Percentiles rank a stretch among this genome's conserved stretches.
These are phyloP conservation scores for Pleurotus sapidus DNA, from an alignment of 768 basidiomycete species.

Conservation along the genomic window DNA sequence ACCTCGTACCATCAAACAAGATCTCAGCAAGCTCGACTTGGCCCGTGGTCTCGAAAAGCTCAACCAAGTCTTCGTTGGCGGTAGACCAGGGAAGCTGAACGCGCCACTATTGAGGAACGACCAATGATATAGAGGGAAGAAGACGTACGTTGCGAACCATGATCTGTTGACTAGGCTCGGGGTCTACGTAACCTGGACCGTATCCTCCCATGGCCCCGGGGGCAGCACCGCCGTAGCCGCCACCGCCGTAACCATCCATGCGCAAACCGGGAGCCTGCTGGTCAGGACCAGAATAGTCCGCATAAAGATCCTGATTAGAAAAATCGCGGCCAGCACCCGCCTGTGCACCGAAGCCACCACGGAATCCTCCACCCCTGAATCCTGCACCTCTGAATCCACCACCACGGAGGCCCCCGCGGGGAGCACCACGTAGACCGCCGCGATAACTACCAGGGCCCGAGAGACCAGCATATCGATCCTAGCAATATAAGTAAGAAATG, in stretches of 20 bases:
- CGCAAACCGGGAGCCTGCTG: constrained; percentile 44
- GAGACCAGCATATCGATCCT: constrained; percentile 89
- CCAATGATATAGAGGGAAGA: neutral
- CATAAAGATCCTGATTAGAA: constrained; percentile 87
- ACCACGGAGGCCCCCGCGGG: constrained; percentile 41
- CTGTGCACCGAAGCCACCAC: constrained; percentile 49
- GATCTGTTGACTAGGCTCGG: constrained; percentile 94
- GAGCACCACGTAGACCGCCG: constrained; percentile 33
- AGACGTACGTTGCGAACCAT: constrained; percentile 94
- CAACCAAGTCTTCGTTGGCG: constrained; percentile 96
- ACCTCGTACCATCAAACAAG: constrained; percentile 86
- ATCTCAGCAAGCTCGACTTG: constrained; percentile 95
- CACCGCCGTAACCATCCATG: constrained; percentile 31
- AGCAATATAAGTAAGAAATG: neutral
- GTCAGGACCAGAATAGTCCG: constrained; percentile 90
- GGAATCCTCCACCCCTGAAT: constrained; percentile 47
- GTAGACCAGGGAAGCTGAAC: constrained; percentile 95
- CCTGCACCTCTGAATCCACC: constrained; percentile 56
- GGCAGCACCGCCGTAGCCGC: constrained; percentile 22
- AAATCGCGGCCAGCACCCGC: constrained; percentile 68
- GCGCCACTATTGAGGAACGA: constrained; percentile 1
- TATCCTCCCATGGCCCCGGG: constrained; percentile 30
- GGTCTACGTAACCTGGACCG: constrained; percentile 43
- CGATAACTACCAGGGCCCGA: constrained; percentile 61
- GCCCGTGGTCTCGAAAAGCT: constrained; percentile 97